These are phyloP conservation scores for Nicotiana sylvestris DNA, from an alignment of 257 asterid genomes.

Conservation along the genomic window DNA sequence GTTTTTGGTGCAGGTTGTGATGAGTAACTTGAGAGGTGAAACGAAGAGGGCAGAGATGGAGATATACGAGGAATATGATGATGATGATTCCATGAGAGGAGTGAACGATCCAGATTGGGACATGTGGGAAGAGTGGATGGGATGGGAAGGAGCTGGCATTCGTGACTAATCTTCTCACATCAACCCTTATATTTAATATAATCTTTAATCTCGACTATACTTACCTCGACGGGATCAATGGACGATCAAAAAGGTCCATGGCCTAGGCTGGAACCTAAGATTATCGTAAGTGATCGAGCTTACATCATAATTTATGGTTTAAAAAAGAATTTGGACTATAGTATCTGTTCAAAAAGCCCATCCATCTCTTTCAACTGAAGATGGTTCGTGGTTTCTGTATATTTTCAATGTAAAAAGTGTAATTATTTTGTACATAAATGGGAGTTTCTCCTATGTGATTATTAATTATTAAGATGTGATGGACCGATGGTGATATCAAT, in stretches of 20 bases:
- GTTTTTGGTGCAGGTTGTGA: conserved; percentile 51
- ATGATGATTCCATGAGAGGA: conserved; percentile 24
- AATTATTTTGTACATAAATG: background rate
- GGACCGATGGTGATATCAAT: background rate
- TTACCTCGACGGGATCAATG: conserved; percentile 29
- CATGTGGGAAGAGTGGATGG: conserved; percentile 97
- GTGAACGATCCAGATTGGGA: conserved; percentile 31
- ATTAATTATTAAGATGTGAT: background rate
- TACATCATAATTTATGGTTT: no score
- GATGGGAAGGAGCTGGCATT: conserved; percentile 97
- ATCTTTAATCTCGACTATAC: conserved; percentile 13
- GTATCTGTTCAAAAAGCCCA: background rate
- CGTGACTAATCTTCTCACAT: conserved; percentile 77
- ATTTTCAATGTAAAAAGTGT: background rate
- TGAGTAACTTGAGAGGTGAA: conserved; percentile 60
- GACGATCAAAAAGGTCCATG: conserved; percentile 23
- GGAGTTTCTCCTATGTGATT: background rate
- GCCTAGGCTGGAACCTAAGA: background rate
- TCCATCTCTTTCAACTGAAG: background rate
- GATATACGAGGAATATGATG: conserved; percentile 5
- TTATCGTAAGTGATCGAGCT: no score
- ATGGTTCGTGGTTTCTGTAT: background rate
- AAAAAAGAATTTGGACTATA: no score
- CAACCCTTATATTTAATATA: conserved; percentile 28
- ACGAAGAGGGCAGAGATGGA: conserved; percentile 20